Evolutionary conservation across 495 filamentous ascomycete species (phyloP).

Genomic region (Jackrogersella minutella): DNA sequence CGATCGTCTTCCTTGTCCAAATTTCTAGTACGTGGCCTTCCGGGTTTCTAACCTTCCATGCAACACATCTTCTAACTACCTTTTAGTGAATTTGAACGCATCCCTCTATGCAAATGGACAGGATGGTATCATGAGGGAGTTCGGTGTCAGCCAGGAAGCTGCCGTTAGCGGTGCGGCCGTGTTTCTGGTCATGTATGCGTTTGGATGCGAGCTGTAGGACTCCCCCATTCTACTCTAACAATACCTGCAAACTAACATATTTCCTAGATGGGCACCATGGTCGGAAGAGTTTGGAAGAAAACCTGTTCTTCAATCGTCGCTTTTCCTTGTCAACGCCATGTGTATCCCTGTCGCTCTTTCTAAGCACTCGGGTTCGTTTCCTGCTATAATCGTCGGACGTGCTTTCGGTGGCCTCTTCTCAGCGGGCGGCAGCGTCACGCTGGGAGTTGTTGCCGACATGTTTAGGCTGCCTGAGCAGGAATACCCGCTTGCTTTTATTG

Average conservation of each 20-base stretch:
- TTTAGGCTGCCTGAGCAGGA: constrained; percentile 74
- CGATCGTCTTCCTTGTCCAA: constrained; percentile 76
- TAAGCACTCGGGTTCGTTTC: constrained; percentile 65
- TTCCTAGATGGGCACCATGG: constrained; percentile 74
- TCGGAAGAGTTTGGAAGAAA: constrained; percentile 78
- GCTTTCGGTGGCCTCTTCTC: constrained; percentile 75
- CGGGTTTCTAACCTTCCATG: background rate
- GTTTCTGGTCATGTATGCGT: constrained; percentile 77
- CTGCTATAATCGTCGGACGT: constrained; percentile 69
- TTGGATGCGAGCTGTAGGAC: constrained; percentile 73
- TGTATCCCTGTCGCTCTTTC: constrained; percentile 76
- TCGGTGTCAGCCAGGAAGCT: constrained; percentile 67
- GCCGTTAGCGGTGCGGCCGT: constrained; percentile 73
- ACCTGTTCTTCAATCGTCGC: constrained; percentile 71
- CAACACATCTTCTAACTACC: constrained; percentile 10
- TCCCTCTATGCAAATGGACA: constrained; percentile 74
- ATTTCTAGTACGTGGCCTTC: constrained; percentile 60
- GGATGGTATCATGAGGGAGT: constrained; percentile 65
- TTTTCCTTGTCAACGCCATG: constrained; percentile 79
- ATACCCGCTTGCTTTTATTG: constrained; percentile 71
- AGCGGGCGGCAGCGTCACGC: constrained; percentile 80
- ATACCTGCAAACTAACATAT: constrained; percentile 8
- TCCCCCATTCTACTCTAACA: background rate
- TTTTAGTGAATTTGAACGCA: constrained; percentile 78
- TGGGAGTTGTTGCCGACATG: constrained; percentile 85